phyloP scores from a whole-genome alignment of 495 filamentous ascomycete species.

The Penicillium goetzii region DNA sequence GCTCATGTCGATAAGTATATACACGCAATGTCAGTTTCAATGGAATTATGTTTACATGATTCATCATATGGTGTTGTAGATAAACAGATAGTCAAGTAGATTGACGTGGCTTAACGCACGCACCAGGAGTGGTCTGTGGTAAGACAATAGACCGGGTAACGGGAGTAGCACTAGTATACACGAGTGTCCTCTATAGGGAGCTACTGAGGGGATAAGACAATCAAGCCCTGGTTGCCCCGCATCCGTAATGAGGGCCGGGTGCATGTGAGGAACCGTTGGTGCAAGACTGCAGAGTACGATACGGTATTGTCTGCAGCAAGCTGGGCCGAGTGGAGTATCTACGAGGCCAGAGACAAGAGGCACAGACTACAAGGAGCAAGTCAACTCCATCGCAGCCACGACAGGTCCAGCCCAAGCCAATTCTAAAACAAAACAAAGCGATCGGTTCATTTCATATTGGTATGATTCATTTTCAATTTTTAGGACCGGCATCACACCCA shows the following conservation, averaged over 20 bases:
- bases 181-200: not conserved
- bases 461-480: conserved; percentile 53
- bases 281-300: not conserved
- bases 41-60: conserved; percentile 10
- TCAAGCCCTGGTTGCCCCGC: not conserved
- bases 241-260: not conserved
- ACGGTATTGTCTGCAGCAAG: no score
- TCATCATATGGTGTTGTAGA: not conserved
- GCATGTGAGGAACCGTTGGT: not conserved
- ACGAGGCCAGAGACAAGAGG: conserved; percentile 10
- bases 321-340: conserved; percentile 1
- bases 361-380: not conserved
- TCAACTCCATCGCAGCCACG: not conserved
- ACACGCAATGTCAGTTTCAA: conserved; percentile 18
- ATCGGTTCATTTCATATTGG: conserved; percentile 49
- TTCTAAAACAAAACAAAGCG: conserved; percentile 18
- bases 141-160: no score
- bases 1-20: conserved; percentile 25
- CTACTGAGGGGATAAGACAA: not conserved
- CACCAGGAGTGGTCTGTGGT: no score
- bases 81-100: not conserved
- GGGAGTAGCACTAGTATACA: no score
- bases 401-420: conserved; percentile 1
- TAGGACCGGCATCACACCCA: conserved; percentile 34
- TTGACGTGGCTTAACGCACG: not conserved